A percentile compares a stretch with the other conserved stretches of the same genome.
phyloP scores from a whole-genome alignment of 257 asterid genomes.

The Coffea canephora region DNA sequence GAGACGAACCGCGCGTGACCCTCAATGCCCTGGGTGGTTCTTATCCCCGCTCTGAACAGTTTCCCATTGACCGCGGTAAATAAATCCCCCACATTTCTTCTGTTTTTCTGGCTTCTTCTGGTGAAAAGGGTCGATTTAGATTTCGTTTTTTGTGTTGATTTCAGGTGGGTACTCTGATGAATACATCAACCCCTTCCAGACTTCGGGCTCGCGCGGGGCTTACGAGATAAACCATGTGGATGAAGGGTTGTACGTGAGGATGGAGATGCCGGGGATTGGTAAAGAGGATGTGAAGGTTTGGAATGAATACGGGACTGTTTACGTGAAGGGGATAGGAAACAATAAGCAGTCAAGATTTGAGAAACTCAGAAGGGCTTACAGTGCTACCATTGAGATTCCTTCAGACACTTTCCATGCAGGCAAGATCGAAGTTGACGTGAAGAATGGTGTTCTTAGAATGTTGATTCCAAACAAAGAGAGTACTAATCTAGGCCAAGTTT shows the following conservation, averaged over 20 bases:
- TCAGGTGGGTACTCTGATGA: not conserved
- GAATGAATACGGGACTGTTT: conserved; percentile 18
- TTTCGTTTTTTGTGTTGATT: not conserved
- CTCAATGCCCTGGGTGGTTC: not conserved
- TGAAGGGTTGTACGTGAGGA: not conserved
- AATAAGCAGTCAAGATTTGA: not conserved
- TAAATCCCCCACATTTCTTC: not conserved
- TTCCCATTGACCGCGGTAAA: not conserved
- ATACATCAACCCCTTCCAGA: not conserved
- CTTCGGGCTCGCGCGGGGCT: not conserved
- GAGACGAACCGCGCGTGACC: not conserved
- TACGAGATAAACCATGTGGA: not conserved
- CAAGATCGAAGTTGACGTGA: not conserved
- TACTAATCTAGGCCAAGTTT: not conserved
- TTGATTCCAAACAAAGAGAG: not conserved
- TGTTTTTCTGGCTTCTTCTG: too few relatives aligned
- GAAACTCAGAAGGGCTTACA: not conserved
- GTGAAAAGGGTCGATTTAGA: not conserved
- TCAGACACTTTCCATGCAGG: not conserved
- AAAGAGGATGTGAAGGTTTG: not conserved
- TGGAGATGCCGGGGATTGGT: not conserved
- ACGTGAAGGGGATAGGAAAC: not conserved
- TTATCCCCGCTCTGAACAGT: not conserved
- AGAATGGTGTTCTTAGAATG: not conserved
- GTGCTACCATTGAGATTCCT: not conserved